These are phyloP conservation scores for Bryopsis sp. DNA, from an alignment of 139 green algal genomes.

Conservation along the genomic window DNA sequence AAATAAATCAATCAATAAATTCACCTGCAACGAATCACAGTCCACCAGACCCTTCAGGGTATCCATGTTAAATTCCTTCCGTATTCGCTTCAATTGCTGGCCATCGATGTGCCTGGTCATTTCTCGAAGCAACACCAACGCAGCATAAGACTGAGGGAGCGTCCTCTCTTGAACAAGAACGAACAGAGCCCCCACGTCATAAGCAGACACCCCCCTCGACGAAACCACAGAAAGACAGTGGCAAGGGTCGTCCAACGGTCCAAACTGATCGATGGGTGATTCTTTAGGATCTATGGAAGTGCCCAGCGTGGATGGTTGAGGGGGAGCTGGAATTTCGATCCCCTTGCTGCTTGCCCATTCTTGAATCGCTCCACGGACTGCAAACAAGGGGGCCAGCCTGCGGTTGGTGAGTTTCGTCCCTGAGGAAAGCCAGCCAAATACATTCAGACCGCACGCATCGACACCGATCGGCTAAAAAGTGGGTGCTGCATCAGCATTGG, in stretches of 20 bases:
- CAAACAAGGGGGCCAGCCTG: slow-evolving; percentile 6
- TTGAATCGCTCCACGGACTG: slow-evolving; percentile 11
- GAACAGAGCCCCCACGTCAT: slow-evolving; percentile 11
- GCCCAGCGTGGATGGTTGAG: not conserved
- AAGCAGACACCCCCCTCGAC: slow-evolving; percentile 8
- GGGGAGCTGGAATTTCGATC: not conserved
- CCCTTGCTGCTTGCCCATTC: slow-evolving; percentile 10
- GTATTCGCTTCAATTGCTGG: slow-evolving; percentile 9
- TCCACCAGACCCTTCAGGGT: slow-evolving; percentile 6
- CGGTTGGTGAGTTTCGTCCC: not conserved
- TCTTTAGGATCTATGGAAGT: not conserved
- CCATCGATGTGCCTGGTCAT: slow-evolving; percentile 20
- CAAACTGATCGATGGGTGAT: not conserved
- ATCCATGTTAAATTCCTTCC: slow-evolving; percentile 18
- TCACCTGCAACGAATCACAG: not conserved
- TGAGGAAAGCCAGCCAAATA: no score
- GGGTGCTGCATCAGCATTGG: no score
- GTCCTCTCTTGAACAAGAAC: not conserved
- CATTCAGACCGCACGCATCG: no score
- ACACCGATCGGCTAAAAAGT: no score
- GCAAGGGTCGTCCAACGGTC: slow-evolving; percentile 14
- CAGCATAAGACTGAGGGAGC: slow-evolving; percentile 17
- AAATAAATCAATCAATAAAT: no score
- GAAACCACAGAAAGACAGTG: slow-evolving; percentile 17
- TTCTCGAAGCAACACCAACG: slow-evolving; percentile 17